Base-by-base conservation (phyloP, 768 basidiomycete genomes). In the Mycena metata region DNA sequence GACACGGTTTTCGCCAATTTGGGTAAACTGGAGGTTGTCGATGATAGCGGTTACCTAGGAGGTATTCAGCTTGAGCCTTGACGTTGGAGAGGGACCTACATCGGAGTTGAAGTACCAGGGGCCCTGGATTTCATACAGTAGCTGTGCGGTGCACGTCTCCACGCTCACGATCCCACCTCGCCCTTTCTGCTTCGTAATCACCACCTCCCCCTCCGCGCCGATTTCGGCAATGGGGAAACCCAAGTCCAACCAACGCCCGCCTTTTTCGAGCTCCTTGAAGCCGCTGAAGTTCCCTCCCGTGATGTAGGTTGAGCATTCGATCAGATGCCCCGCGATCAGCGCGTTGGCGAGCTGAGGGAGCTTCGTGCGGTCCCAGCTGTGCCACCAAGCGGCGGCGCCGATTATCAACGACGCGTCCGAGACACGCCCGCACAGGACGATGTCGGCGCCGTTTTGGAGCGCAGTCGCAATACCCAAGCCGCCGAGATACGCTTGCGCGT, bases 371-470 rank as follows among this genome's bases (percentile, higher is more conserved):
- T 65, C 67, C 70, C 70, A 71, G 33, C 33, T 51, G 19, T 71
- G 70, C 70, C 70, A 71, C 70, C 70, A 71, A 1, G 67, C 70
- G n/a, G 70, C 70, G 35, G 70, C 70, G 15, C 70, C 70, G n/a
- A 65, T 57, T 2, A 69, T 59, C 21, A 67, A 52, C 7, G 70
- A 71, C 33, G 70, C 63, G 57, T 71, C 70, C 10, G 67, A 63
- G 4, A 71, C 70, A 9, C 70, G 70, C 0, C 70, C 70, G 42
- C 70, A 71, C 23, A 71, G 33, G 41, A 71, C 70, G 54, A 71
- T 71, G 63, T 71, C 70, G 2, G 70, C 70, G 47, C 67, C 70
- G 10, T 56, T 41, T 33, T 60, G 36, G 17, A 71, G 46, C 21
- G 70, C 70, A 17, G 66, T 35, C 26, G 70, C 70, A 39, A 71